These are phyloP conservation scores for Cladophialophora exuberans DNA, from an alignment of 2,329 filamentous ascomycete genomes.

Conservation along the genomic window DNA sequence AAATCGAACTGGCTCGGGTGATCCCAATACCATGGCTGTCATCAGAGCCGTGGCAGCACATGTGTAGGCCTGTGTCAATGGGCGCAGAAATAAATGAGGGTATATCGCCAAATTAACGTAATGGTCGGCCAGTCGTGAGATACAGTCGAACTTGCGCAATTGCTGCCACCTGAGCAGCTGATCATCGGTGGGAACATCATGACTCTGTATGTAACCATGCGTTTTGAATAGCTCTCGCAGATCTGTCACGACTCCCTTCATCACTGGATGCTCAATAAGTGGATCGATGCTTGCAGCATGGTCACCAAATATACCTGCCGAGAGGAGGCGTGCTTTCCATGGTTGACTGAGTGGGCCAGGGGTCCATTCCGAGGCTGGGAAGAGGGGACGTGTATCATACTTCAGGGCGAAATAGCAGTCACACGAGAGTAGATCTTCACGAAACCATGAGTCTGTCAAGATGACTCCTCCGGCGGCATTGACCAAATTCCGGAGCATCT, in stretches of 20 bases:
- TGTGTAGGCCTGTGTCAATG: slow-evolving; percentile 25
- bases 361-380: slow-evolving; percentile 30
- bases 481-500: slow-evolving; percentile 33
- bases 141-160: slow-evolving; percentile 31
- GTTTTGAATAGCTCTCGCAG: slow-evolving; percentile 31
- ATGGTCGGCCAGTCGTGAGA: slow-evolving; percentile 31
- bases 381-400: slow-evolving; percentile 31
- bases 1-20: slow-evolving; percentile 32
- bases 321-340: slow-evolving; percentile 31
- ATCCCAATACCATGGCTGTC: slow-evolving; percentile 28
- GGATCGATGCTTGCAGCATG: slow-evolving; percentile 29
- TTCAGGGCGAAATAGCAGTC: slow-evolving; percentile 33
- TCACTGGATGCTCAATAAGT: slow-evolving; percentile 26
- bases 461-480: slow-evolving; percentile 30
- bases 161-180: slow-evolving; percentile 31
- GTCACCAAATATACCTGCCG: slow-evolving; percentile 30
- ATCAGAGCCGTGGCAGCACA: slow-evolving; percentile 28
- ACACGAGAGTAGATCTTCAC: slow-evolving; percentile 30
- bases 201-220: slow-evolving; percentile 23
- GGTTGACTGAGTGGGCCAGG: slow-evolving; percentile 32
- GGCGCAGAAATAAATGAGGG: slow-evolving; percentile 28
- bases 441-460: slow-evolving; percentile 32
- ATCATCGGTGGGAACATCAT: slow-evolving; percentile 28
- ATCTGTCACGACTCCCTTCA: slow-evolving; percentile 28
- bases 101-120: slow-evolving; percentile 30